Evolutionary conservation across 225 moss, liverwort and hornwort species (phyloP).

Genomic region (Anthoceros angustus): DNA sequence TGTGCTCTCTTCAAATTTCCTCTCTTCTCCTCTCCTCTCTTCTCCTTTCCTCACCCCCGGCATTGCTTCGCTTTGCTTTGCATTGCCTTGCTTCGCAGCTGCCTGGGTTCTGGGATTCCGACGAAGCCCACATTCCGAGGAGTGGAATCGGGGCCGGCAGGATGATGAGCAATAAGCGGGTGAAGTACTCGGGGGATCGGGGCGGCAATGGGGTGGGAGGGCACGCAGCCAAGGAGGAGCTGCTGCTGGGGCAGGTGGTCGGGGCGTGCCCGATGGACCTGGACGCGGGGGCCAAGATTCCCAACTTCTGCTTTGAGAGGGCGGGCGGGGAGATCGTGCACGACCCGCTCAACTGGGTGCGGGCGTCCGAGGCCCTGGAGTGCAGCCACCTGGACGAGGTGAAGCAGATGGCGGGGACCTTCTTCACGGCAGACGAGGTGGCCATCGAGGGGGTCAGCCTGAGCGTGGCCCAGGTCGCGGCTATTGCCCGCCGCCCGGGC

Average conservation of each 20-base stretch:
- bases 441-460: background rate
- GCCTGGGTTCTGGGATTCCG: too few relatives aligned
- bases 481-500: background rate
- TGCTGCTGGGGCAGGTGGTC: background rate
- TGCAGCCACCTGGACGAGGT: background rate
- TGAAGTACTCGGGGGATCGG: too few relatives aligned
- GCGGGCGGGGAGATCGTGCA: background rate
- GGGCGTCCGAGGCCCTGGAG: background rate
- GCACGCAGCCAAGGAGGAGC: too few relatives aligned
- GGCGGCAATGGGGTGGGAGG: too few relatives aligned
- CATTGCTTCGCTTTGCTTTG: background rate
- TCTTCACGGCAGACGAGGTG: background rate
- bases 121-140: too few relatives aligned
- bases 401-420: background rate
- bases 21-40: background rate
- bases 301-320: background rate
- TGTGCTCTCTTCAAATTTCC: background rate
- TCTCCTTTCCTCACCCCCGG: too few relatives aligned
- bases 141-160: background rate
- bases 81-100: background rate
- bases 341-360: constrained; percentile 1
- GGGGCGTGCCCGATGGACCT: background rate
- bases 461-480: background rate
- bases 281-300: background rate
- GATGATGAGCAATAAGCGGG: background rate